phyloP scores from a whole-genome alignment of 2,329 filamentous ascomycete species.

The Talaromyces sp. region DNA sequence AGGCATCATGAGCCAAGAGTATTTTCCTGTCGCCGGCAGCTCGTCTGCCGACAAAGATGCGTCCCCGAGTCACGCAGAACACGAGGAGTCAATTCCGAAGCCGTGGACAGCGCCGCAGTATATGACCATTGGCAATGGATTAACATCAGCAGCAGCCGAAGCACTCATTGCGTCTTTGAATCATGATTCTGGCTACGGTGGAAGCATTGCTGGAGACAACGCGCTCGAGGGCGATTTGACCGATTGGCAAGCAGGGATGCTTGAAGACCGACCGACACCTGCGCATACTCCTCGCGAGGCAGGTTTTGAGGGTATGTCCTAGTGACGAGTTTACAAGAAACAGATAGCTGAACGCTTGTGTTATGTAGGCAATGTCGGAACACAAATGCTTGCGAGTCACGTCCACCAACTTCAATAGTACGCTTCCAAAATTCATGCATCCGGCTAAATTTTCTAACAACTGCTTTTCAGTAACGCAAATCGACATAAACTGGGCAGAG shows the following conservation, averaged over 20 bases:
- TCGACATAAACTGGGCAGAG: slow-evolving; percentile 76
- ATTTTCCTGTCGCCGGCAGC: slow-evolving; percentile 34
- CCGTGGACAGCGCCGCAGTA: slow-evolving; percentile 58
- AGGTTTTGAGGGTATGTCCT: slow-evolving; percentile 43
- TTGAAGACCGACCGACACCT: slow-evolving; percentile 58
- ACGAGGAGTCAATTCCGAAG: slow-evolving; percentile 27
- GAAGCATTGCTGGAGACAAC: slow-evolving; percentile 68
- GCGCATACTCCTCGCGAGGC: slow-evolving; percentile 51
- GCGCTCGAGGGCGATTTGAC: slow-evolving; percentile 43
- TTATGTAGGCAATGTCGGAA: slow-evolving; percentile 57
- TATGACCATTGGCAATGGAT: slow-evolving; percentile 83
- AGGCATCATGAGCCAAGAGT: slow-evolving; percentile 43
- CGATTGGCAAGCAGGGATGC: slow-evolving; percentile 55
- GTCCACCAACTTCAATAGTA: slow-evolving; percentile 87
- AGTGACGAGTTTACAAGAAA: not conserved
- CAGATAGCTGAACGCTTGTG: not conserved
- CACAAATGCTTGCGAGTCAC: slow-evolving; percentile 70
- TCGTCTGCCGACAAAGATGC: slow-evolving; percentile 34
- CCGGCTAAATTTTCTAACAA: slow-evolving; percentile 4
- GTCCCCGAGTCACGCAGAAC: slow-evolving; percentile 32
- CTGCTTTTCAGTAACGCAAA: slow-evolving; percentile 68
- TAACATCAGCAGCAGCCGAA: slow-evolving; percentile 75
- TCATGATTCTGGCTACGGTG: slow-evolving; percentile 87
- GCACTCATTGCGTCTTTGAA: slow-evolving; percentile 79
- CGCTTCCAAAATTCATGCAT: slow-evolving; percentile 19